These are phyloP conservation scores for Hypericum perforatum DNA, from an alignment of 345 rosid species.

Conservation along the genomic window DNA sequence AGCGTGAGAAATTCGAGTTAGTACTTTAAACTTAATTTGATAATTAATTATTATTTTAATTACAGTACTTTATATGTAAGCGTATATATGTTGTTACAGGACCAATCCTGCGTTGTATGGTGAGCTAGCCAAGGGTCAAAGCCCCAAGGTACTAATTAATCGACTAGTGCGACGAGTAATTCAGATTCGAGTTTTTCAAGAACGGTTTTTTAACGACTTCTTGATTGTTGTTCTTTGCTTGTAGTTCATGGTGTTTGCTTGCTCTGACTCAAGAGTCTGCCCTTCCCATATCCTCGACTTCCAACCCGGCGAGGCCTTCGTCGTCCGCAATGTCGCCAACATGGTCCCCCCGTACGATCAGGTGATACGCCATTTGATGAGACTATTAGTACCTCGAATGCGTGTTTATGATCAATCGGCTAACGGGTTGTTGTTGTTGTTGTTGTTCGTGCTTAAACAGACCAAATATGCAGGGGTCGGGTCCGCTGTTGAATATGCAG, in stretches of 20 bases:
- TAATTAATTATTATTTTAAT: background rate
- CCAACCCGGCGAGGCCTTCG: slow-evolving; percentile 10
- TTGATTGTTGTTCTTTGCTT: too few species aligned
- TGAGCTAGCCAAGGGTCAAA: slow-evolving; percentile 81
- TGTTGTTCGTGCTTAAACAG: too few species aligned
- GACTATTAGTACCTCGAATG: too few species aligned
- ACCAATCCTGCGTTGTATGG: slow-evolving; percentile 54
- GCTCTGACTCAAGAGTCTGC: slow-evolving; percentile 9
- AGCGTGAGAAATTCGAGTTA: slow-evolving; percentile 85
- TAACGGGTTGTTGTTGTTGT: too few species aligned
- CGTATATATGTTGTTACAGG: slow-evolving; percentile 21
- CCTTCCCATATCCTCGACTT: slow-evolving; percentile 6
- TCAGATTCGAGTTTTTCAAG: background rate
- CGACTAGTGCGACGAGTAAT: too few species aligned
- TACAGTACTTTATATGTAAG: background rate
- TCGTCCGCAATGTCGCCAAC: slow-evolving; percentile 10
- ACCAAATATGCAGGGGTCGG: slow-evolving; percentile 54
- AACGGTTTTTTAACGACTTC: too few species aligned
- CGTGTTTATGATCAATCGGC: too few species aligned
- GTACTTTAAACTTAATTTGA: background rate
- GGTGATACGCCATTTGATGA: too few species aligned
- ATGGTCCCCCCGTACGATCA: slow-evolving; percentile 21
- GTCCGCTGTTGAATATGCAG: slow-evolving; percentile 85
- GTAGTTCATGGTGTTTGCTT: slow-evolving; percentile 24
- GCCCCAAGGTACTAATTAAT: slow-evolving; percentile 56